These are phyloP conservation scores for Parvularia atlantis DNA, from an alignment of 78 protist genomes.

Conservation along the genomic window DNA sequence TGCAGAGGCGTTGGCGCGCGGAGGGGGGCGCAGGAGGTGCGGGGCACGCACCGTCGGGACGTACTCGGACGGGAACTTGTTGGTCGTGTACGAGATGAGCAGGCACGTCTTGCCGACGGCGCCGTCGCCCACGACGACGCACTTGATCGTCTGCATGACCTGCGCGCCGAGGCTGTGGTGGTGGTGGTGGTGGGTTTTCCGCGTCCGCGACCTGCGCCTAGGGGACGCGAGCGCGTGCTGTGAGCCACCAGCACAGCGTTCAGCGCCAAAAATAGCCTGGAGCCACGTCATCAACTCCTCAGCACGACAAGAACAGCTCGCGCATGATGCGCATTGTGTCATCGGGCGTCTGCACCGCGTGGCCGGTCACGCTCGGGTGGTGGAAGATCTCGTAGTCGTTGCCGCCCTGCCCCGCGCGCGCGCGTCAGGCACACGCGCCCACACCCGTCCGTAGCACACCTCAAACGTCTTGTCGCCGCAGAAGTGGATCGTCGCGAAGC, in stretches of 20 bases:
- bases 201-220: no score
- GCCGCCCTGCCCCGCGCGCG: slow-evolving; percentile 72
- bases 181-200: background rate
- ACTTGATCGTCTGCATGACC: slow-evolving; percentile 35
- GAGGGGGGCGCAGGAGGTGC: background rate
- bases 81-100: slow-evolving; percentile 28
- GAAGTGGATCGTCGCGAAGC: slow-evolving; percentile 79
- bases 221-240: no score
- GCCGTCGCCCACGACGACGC: slow-evolving; percentile 64
- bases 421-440: background rate
- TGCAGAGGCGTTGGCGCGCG: no score
- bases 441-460: background rate
- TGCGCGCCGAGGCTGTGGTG: background rate
- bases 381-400: slow-evolving; percentile 96
- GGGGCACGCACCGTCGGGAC: slow-evolving; percentile 27
- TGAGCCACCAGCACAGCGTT: no score
- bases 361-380: slow-evolving; percentile 59
- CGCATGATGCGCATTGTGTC: slow-evolving; percentile 66
- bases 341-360: slow-evolving; percentile 80
- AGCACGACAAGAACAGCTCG: background rate
- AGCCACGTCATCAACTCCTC: background rate
- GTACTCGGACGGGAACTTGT: slow-evolving; percentile 29
- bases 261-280: background rate
- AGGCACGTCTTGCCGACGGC: slow-evolving; percentile 69
- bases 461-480: slow-evolving; percentile 96